Evolutionary conservation across 257 asterid genomes (phyloP), one percentile per base, ranked within the genome.

Genomic region (Penstemon eatonii): DNA sequence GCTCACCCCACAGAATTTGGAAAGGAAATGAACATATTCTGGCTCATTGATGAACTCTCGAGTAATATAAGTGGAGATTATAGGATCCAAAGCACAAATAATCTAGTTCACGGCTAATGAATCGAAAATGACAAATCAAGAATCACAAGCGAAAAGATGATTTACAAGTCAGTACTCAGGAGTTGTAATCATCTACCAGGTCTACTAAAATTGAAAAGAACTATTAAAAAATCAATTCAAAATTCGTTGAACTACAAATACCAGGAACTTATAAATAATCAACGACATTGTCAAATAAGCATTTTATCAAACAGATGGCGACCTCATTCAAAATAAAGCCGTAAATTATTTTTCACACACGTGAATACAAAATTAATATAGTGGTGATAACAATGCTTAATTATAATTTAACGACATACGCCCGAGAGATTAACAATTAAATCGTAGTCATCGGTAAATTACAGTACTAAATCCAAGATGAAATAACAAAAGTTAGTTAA

Each of bases 231-330:
- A 38, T 10, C 13, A 19, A 0, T 18, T 8, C 49, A 7, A 11
- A 19, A 36, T 15, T 8, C 41, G 50, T 0, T 44, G 8, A 39
- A 54, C 51, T 60, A 63, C 13, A 50, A 68, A 52, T 33, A 59
- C 54, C 4, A 55, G 51, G 15, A 44, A 57, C 25, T 7, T 10
- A 51, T 25, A 41, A 52, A 43, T 39, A 0, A 15, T 15, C 8
- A 5, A 9, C 12, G 33, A 40, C 42, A 49, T 18, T 37, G 57
- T 10, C 11, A 6, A 18, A 50, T 11, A 60, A 51, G 11, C 84
- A 76, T 76, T 80, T 76, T 41, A 12, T 73, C 84, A 63, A 80
- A 80, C 81, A 80, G 59, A 4, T 80, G 72, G 79, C 50, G 71
- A 25, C 25, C 73, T 42, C 5, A 65, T 63, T 37, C 60, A 46